Evolutionary conservation across 176 grass and related monocot genomes (phyloP).

Genomic region (Triticum aestivum): DNA sequence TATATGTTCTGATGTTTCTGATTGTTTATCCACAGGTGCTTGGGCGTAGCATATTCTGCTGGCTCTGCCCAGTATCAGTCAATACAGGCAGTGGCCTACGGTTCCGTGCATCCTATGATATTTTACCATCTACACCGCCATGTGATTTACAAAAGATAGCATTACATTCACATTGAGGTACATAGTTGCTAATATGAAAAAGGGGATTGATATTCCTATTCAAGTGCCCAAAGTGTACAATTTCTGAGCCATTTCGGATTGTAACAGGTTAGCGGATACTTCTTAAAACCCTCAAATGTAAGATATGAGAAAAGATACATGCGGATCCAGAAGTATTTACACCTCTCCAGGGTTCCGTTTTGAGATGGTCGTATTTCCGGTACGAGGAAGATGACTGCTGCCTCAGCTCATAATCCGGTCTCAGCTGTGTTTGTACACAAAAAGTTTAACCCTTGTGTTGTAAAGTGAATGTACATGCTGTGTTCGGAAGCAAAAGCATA

Average conservation of each 20-base stretch:
- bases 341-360: not conserved
- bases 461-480: slow-evolving; percentile 29
- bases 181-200: slow-evolving; percentile 4
- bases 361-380: slow-evolving; percentile 1
- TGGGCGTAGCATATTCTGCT: slow-evolving; percentile 77
- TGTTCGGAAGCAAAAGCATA: not conserved
- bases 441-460: slow-evolving; percentile 20
- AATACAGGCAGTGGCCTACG: slow-evolving; percentile 58
- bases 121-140: slow-evolving; percentile 42
- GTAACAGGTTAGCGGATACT: not conserved
- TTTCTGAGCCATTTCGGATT: slow-evolving; percentile 6
- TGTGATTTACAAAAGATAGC: slow-evolving; percentile 41
- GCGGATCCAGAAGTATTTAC: not conserved
- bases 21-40: slow-evolving; percentile 48
- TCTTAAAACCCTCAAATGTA: not conserved
- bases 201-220: not conserved
- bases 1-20: slow-evolving; percentile 2
- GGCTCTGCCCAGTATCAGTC: slow-evolving; percentile 58
- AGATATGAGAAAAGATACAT: slow-evolving; percentile 1
- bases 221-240: not conserved
- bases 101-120: slow-evolving; percentile 60
- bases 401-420: slow-evolving; percentile 16
- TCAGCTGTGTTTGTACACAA: slow-evolving; percentile 10
- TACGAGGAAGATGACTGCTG: not conserved
- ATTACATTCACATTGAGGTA: slow-evolving; percentile 34